Conservation (phyloP, 805 yeast genomes). For the Cyberlindnera petersonii region DNA sequence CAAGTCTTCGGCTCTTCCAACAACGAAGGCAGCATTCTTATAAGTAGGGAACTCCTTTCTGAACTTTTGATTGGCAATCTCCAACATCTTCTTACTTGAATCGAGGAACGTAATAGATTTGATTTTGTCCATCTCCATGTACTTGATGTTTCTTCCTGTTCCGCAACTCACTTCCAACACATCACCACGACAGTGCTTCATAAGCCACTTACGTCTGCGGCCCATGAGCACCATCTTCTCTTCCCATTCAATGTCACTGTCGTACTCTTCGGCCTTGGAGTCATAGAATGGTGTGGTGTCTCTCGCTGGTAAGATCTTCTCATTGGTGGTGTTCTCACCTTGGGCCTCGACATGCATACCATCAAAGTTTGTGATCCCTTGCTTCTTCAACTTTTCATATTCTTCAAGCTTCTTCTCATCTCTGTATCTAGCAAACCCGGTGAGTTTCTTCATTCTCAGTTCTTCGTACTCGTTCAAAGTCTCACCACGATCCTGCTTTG, state of each 20-base stretch:
- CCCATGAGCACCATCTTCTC: conserved; percentile 43
- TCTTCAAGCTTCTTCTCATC: conserved; percentile 58
- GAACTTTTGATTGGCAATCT: conserved; percentile 71
- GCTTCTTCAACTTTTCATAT: conserved; percentile 49
- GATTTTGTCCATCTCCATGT: conserved; percentile 55
- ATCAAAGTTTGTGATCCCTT: conserved; percentile 32
- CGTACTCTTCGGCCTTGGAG: conserved; percentile 73
- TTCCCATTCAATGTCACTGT: conserved; percentile 64
- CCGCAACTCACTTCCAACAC: conserved; percentile 95
- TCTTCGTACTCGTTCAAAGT: conserved; percentile 55
- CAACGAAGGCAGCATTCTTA: conserved; percentile 77
- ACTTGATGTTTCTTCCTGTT: conserved; percentile 88
- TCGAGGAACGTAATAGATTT: conserved; percentile 82
- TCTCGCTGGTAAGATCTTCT: conserved; percentile 56
- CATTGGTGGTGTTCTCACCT: conserved; percentile 33
- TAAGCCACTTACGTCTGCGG: conserved; percentile 69
- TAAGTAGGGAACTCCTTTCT: conserved; percentile 60
- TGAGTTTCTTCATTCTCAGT: conserved; percentile 56
- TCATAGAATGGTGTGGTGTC: conserved; percentile 84
- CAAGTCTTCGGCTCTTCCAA: conserved; percentile 84
- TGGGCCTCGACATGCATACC: conserved; percentile 28
- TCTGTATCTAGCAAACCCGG: conserved; percentile 57
- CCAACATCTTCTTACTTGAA: conserved; percentile 82
- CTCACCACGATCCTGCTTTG: conserved; percentile 33
- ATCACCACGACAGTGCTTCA: conserved; percentile 78